phyloP scores from a whole-genome alignment of 2,329 filamentous ascomycete species.

The Geosmithia flava region DNA sequence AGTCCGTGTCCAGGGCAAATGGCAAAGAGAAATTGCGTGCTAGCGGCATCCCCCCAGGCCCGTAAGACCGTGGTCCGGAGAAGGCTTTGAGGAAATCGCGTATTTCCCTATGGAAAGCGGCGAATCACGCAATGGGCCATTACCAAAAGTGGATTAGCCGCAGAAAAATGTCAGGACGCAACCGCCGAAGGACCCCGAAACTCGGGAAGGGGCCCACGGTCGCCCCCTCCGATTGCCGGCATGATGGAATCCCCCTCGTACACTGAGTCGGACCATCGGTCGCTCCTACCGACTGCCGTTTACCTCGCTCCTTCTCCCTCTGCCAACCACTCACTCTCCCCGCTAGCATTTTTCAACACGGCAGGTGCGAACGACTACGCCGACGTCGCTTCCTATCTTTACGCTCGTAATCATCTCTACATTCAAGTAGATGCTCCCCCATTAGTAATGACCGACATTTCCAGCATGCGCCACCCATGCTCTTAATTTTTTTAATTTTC shows the following conservation, averaged over 20 bases:
- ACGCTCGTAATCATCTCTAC: too few relatives aligned
- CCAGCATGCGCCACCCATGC: too few relatives aligned
- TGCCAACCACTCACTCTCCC: background rate
- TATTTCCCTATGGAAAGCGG: background rate
- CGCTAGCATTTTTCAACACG: background rate
- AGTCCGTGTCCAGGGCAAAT: background rate
- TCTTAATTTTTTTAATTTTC: too few relatives aligned
- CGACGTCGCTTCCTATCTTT: too few relatives aligned
- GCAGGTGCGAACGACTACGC: background rate
- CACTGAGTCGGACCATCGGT: constrained; percentile 1
- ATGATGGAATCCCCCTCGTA: constrained; percentile 1
- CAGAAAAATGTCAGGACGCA: background rate
- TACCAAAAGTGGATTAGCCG: constrained; percentile 16
- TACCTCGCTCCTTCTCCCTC: background rate
- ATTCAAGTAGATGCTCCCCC: background rate
- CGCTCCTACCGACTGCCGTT: constrained; percentile 1
- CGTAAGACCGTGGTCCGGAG: background rate
- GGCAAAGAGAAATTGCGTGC: constrained; percentile 1
- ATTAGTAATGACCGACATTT: too few relatives aligned
- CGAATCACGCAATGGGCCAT: constrained; percentile 27
- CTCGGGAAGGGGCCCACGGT: constrained; percentile 6
- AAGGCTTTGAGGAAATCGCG: background rate
- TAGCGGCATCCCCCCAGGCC: background rate
- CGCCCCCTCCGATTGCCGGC: constrained; percentile 9
- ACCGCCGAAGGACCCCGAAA: constrained; percentile 8